These are phyloP conservation scores for Casuarina cunninghamiana DNA, from an alignment of 306 rosid genomes.

Conservation along the genomic window DNA sequence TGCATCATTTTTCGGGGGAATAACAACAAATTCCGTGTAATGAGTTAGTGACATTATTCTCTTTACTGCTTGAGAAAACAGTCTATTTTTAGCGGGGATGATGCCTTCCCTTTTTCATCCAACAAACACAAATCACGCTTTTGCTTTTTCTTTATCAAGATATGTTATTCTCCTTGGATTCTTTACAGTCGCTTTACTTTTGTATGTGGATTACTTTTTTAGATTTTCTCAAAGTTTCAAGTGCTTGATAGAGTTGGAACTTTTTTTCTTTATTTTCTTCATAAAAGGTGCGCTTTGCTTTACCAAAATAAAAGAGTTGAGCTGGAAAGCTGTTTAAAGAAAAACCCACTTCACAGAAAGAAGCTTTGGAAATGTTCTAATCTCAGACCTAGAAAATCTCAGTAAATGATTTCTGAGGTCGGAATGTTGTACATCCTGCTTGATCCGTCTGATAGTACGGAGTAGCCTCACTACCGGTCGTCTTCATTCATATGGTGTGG, in stretches of 20 bases:
- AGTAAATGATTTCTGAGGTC: neutral
- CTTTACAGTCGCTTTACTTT: slow-evolving; percentile 45
- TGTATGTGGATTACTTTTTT: slow-evolving; percentile 21
- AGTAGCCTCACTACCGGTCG: too few relatives aligned
- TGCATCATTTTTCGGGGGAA: too few relatives aligned
- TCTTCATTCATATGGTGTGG: too few relatives aligned
- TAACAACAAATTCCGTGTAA: too few relatives aligned
- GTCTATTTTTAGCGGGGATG: slow-evolving; percentile 36
- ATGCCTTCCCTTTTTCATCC: slow-evolving; percentile 41
- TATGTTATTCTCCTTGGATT: slow-evolving; percentile 62
- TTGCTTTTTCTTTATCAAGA: slow-evolving; percentile 55
- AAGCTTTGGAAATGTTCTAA: neutral
- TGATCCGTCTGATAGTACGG: too few relatives aligned
- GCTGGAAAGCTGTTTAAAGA: slow-evolving; percentile 33
- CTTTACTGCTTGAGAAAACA: slow-evolving; percentile 18
- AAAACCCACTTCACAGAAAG: neutral
- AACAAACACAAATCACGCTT: slow-evolving; percentile 44
- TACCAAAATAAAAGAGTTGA: slow-evolving; percentile 37
- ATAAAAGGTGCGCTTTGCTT: slow-evolving; percentile 38
- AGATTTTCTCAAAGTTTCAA: slow-evolving; percentile 34
- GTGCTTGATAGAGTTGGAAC: slow-evolving; percentile 24
- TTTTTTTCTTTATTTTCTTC: slow-evolving; percentile 34
- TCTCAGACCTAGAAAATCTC: neutral
- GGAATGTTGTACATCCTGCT: too few relatives aligned
- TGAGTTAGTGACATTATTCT: too few relatives aligned